Conservation (phyloP, 306 rosid species). For the Acmispon strigosus region DNA sequence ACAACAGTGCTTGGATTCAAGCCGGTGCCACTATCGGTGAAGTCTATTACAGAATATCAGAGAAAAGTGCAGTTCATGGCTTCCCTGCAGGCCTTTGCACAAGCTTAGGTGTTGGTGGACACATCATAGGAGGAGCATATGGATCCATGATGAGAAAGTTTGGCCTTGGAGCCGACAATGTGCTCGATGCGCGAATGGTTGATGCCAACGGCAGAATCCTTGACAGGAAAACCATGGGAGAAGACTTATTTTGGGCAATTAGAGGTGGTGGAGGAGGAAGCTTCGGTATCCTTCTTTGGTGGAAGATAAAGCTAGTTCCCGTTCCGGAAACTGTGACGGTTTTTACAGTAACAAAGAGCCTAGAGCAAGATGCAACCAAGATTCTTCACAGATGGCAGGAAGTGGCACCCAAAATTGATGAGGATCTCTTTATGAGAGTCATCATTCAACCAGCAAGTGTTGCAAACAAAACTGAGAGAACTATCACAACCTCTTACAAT, state of each 20-base stretch:
- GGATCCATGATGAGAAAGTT: constrained; percentile 79
- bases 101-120: constrained; percentile 78
- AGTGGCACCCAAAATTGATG: constrained; percentile 54
- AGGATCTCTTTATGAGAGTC: constrained; percentile 56
- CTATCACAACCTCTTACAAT: constrained; percentile 57
- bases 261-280: constrained; percentile 94
- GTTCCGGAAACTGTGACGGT: constrained; percentile 71
- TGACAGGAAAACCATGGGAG: constrained; percentile 67
- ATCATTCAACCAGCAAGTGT: constrained; percentile 30
- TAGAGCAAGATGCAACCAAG: constrained; percentile 59
- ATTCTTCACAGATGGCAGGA: constrained; percentile 58
- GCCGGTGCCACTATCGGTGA: constrained; percentile 80
- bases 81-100: constrained; percentile 83
- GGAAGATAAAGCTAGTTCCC: constrained; percentile 75
- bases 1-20: constrained; percentile 65
- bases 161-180: constrained; percentile 76
- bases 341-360: constrained; percentile 45
- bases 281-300: constrained; percentile 74
- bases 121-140: constrained; percentile 79
- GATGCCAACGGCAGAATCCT: constrained; percentile 51
- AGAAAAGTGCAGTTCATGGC: constrained; percentile 56
- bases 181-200: constrained; percentile 52
- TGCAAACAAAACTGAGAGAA: constrained; percentile 33
- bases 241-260: constrained; percentile 82
- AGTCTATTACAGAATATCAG: constrained; percentile 56